Evolutionary conservation across 768 basidiomycete species (phyloP).

Genomic region (Chalciporus pseudorubinellus): DNA sequence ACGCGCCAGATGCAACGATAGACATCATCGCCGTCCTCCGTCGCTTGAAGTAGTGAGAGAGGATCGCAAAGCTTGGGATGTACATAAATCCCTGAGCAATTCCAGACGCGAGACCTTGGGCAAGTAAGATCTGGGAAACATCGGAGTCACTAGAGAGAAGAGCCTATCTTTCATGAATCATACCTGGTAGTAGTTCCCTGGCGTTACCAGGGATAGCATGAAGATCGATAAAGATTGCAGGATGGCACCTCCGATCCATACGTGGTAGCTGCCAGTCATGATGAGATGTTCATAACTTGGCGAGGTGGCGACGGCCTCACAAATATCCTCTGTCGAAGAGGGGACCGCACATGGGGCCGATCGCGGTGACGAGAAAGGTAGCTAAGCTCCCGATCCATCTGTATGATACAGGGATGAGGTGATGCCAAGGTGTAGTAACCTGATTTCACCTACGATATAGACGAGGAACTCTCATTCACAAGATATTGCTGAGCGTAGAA

Average conservation of each 20-base stretch:
- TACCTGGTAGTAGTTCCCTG: conserved; percentile 38
- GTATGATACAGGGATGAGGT: neutral
- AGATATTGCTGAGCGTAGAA: conserved; percentile 23
- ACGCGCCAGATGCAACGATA: conserved; percentile 44
- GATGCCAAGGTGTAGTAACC: too few species aligned
- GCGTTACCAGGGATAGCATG: conserved; percentile 36
- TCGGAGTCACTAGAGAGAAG: neutral
- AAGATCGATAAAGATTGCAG: conserved; percentile 33
- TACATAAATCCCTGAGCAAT: conserved; percentile 44
- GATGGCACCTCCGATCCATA: conserved; percentile 24
- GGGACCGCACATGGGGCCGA: conserved; percentile 25
- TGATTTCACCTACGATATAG: conserved; percentile 23
- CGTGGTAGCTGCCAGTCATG: conserved; percentile 6
- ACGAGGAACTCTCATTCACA: conserved; percentile 19
- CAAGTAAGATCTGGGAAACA: conserved; percentile 37
- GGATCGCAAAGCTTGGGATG: conserved; percentile 41
- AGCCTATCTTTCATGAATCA: neutral
- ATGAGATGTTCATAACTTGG: neutral
- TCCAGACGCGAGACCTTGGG: conserved; percentile 44
- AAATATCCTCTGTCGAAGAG: conserved; percentile 29
- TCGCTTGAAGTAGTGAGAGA: conserved; percentile 45
- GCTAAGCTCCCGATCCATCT: conserved; percentile 29
- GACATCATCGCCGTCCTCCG: conserved; percentile 44
- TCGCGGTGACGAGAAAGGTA: conserved; percentile 14
- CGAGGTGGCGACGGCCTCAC: conserved; percentile 9